Percentiles rank a stretch among this genome's conserved stretches.
phyloP scores from a whole-genome alignment of 495 filamentous ascomycete species.

The Podospora pseudoanserina region DNA sequence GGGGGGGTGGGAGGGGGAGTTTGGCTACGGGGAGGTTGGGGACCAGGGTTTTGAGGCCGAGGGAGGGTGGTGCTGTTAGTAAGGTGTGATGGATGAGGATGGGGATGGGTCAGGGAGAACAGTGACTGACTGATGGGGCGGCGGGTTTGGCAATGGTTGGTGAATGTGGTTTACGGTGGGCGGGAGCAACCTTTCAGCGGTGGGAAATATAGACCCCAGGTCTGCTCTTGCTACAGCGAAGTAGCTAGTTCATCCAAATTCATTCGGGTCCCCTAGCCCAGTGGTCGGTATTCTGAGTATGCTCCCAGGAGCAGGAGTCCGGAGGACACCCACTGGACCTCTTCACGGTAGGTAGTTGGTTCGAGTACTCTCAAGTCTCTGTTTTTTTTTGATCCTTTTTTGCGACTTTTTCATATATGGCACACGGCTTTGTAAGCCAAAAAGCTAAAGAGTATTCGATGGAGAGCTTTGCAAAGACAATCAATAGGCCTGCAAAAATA shows the following conservation, averaged over 20 bases:
- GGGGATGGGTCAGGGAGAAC: not conserved
- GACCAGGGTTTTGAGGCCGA: slow-evolving; percentile 33
- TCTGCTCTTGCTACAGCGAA: not conserved
- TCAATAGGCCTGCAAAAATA: too few species aligned
- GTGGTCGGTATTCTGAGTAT: not conserved
- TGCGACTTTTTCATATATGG: too few species aligned
- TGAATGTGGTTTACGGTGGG: not conserved
- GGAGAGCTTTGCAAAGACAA: too few species aligned
- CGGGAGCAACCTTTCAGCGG: not conserved
- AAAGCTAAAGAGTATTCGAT: too few species aligned
- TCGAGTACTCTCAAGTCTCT: not conserved
- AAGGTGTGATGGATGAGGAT: not conserved
- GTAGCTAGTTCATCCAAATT: not conserved
- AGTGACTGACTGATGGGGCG: not conserved
- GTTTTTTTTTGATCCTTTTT: too few species aligned
- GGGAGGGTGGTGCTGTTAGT: not conserved
- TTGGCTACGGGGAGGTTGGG: slow-evolving; percentile 83
- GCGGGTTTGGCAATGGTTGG: too few species aligned
- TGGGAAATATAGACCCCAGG: not conserved
- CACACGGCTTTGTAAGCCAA: too few species aligned
- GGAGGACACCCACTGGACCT: not conserved
- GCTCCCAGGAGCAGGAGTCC: not conserved
- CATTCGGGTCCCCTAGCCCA: not conserved
- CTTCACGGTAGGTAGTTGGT: not conserved
- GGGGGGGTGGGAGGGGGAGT: slow-evolving; percentile 88